Evolutionary conservation across 2,329 filamentous ascomycete genomes (phyloP).

Genomic region (Epichloe bromicola): DNA sequence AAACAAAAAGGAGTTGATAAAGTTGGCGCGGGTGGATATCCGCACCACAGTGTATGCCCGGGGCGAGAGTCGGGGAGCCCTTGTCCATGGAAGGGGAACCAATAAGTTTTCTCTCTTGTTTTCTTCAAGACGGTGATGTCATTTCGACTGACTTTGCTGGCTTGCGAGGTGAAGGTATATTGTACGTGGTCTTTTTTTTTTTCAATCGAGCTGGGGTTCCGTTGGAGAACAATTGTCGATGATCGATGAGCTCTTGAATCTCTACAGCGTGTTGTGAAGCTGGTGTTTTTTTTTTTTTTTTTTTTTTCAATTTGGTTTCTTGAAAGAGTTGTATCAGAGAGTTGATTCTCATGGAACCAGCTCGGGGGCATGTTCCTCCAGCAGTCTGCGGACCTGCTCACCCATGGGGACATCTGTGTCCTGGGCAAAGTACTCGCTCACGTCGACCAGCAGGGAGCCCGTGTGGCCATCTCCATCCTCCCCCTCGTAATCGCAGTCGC

Average conservation of each 20-base stretch:
- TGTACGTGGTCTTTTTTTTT: neutral
- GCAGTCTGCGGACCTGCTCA: neutral
- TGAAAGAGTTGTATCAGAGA: neutral
- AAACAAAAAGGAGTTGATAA: neutral
- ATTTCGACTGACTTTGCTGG: neutral
- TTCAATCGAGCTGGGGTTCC: no score
- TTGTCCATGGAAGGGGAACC: neutral
- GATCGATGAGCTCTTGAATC: no score
- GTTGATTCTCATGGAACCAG: neutral
- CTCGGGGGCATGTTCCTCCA: neutral
- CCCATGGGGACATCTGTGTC: neutral
- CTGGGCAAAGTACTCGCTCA: neutral
- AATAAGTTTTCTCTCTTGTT: neutral
- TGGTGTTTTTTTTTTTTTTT: no score
- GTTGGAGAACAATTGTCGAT: no score
- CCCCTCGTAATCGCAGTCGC: slow-evolving; percentile 1
- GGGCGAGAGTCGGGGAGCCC: slow-evolving; percentile 7
- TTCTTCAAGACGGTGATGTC: no score
- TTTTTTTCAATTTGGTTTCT: no score
- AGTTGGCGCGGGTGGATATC: neutral
- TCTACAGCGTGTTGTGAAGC: no score
- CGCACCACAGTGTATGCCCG: neutral
- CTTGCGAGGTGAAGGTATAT: neutral
- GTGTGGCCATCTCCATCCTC: neutral
- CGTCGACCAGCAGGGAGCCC: neutral